Evolutionary conservation across 106 monocot species (phyloP).

Genomic region (Acanthochlamys bracteata): DNA sequence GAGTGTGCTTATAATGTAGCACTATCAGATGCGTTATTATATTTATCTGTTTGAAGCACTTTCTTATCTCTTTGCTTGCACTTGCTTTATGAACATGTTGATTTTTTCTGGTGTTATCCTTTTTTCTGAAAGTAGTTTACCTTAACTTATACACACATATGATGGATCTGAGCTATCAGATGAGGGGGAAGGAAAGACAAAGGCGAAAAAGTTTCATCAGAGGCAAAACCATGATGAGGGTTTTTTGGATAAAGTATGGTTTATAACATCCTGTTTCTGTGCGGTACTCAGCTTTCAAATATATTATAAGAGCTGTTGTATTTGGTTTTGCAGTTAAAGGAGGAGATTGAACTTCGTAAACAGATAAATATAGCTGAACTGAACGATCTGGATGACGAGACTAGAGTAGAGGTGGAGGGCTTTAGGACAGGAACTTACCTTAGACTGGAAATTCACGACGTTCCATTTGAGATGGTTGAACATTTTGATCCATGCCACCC

Average conservation of each 20-base stretch:
- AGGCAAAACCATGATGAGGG: constrained; percentile 34
- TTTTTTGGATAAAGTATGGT: constrained; percentile 84
- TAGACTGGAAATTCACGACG: constrained; percentile 83
- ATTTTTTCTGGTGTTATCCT: not conserved
- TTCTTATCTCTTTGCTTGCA: not conserved
- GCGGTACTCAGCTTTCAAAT: not conserved
- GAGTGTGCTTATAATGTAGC: too few species aligned
- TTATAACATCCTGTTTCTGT: not conserved
- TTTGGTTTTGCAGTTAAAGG: constrained; percentile 61
- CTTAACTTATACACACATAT: constrained; percentile 65
- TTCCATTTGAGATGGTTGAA: constrained; percentile 96
- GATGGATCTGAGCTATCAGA: constrained; percentile 64
- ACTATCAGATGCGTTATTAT: too few species aligned
- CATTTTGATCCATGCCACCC: constrained; percentile 92
- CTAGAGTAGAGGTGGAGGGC: constrained; percentile 79
- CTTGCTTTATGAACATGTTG: not conserved
- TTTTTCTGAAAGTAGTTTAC: constrained; percentile 7
- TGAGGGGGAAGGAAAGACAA: constrained; percentile 35
- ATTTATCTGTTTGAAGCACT: too few species aligned
- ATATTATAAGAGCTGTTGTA: not conserved
- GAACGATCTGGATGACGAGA: constrained; percentile 88
- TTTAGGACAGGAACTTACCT: constrained; percentile 82
- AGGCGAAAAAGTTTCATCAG: constrained; percentile 23
- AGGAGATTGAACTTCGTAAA: constrained; percentile 83
- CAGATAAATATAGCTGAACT: constrained; percentile 84